Percentiles rank a stretch among this genome's conserved stretches.
These are phyloP conservation scores for Aspergillus pseudoviridinutans DNA, from an alignment of 2,329 filamentous ascomycete genomes.

Conservation along the genomic window DNA sequence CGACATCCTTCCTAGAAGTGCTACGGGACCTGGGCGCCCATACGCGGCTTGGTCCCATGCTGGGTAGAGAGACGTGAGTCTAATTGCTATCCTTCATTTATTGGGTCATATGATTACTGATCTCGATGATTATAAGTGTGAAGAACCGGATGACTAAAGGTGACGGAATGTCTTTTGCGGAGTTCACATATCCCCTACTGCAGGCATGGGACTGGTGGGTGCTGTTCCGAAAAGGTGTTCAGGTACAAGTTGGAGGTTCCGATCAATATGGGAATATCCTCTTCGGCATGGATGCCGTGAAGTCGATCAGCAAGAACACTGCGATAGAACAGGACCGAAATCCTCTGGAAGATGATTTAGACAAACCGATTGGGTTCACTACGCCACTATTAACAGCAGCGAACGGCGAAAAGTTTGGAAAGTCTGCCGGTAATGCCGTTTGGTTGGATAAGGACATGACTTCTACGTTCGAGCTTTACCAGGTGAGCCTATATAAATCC, in stretches of 20 bases:
- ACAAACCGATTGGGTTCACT: slow-evolving; percentile 74
- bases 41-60: slow-evolving; percentile 78
- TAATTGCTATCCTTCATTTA: not conserved
- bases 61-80: slow-evolving; percentile 79
- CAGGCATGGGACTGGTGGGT: slow-evolving; percentile 98
- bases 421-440: slow-evolving; percentile 87
- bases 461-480: slow-evolving; percentile 78
- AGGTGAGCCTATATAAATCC: slow-evolving; percentile 39
- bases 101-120: not conserved
- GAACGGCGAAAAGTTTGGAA: slow-evolving; percentile 86
- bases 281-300: slow-evolving; percentile 80
- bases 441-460: slow-evolving; percentile 87
- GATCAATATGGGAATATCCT: slow-evolving; percentile 98
- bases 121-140: slow-evolving; percentile 51
- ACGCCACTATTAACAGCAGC: slow-evolving; percentile 84
- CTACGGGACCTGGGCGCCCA: slow-evolving; percentile 68
- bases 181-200: slow-evolving; percentile 88
- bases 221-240: slow-evolving; percentile 67
- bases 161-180: slow-evolving; percentile 89
- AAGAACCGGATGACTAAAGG: slow-evolving; percentile 79
- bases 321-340: slow-evolving; percentile 35
- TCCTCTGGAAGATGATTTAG: slow-evolving; percentile 33
- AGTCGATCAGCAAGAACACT: slow-evolving; percentile 59
- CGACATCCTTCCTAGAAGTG: slow-evolving; percentile 68
- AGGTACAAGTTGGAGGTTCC: slow-evolving; percentile 89